Evolutionary conservation across 2,329 filamentous ascomycete genomes (phyloP), one percentile per base, ranked within the genome.

Genomic region (Sporothrix pseudoabietina): DNA sequence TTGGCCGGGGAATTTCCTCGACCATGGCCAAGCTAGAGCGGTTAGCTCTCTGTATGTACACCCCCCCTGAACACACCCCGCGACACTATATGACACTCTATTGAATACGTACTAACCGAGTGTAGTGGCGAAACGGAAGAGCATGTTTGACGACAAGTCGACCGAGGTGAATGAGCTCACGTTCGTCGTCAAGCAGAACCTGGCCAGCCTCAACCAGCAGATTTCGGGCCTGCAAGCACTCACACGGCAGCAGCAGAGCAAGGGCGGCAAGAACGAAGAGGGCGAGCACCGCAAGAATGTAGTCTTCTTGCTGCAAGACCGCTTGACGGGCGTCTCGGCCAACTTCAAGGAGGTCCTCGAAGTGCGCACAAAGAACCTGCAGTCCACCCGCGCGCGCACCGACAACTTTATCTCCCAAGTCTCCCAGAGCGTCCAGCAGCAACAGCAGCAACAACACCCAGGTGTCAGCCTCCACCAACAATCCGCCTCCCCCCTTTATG

Each of bases 241-340:
- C 63, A 91, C 94, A 16, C 88, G 90, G 71, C 88, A 92, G 74
- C 91, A 94, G 81, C 92, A 95, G 78, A 91, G 92, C 59, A 88
- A 86, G 77, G 85, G 84, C 76, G 91, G 92, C 59, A 88, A 86
- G 77, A 85, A 84, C 76, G 89, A 88, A 77, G 94, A 97, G 82
- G 94, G 94, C 77, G 94, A 98, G 80, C 97, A 99, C 84, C 97
- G 97, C 85, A 97, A 97, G 83, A 98, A 98, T 80, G 96, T 98
- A 44, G 93, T 98, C 3, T 90, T 97, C 75, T 87, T 98, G 80
- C 85, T 98, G 22, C 94, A 98, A 82, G 93, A 94, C 75, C 96
- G 96, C 80, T 86, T 98, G 55, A 95, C 94, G 54, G 94, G 97
- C 79, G 95, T 99, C 3, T 93, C 92, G 35, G 93, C 91, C 75